phyloP scores from a whole-genome alignment of 495 filamentous ascomycete species.

The Penicillium pancosmium region DNA sequence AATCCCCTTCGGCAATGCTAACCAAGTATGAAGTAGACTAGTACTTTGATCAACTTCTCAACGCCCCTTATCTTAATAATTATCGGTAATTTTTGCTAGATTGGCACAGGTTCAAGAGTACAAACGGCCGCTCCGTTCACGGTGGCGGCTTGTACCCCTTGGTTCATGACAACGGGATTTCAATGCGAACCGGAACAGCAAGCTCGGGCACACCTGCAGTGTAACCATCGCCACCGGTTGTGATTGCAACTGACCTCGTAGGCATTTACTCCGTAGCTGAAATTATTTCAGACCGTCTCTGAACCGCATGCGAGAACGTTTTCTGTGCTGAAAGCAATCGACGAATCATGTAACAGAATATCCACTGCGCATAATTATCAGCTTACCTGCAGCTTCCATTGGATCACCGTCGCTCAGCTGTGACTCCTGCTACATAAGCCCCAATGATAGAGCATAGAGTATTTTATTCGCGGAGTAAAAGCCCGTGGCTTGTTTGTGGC shows the following conservation, averaged over 20 bases:
- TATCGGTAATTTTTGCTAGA: too few relatives aligned
- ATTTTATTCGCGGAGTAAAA: neutral
- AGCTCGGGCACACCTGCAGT: constrained; percentile 21
- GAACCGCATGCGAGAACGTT: neutral
- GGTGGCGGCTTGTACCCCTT: neutral
- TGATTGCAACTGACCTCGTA: constrained; percentile 11
- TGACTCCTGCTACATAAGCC: neutral
- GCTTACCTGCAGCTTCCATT: neutral
- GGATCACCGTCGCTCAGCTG: neutral
- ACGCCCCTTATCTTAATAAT: too few relatives aligned
- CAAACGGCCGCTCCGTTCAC: too few relatives aligned
- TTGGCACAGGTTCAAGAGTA: too few relatives aligned
- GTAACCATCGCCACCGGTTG: constrained; percentile 14
- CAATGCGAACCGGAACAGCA: constrained; percentile 8
- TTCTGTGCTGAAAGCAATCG: neutral
- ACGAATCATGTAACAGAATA: neutral
- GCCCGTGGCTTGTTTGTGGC: constrained; percentile 10
- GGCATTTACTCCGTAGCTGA: neutral
- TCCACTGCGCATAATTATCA: neutral
- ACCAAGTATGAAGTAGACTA: too few relatives aligned
- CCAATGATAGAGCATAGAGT: neutral
- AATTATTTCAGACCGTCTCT: neutral
- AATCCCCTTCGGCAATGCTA: too few relatives aligned
- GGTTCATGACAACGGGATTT: constrained; percentile 9
- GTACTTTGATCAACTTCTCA: too few relatives aligned